Conservation (phyloP, 768 basidiomycete genomes). For the Leccinum subtestaceum region DNA sequence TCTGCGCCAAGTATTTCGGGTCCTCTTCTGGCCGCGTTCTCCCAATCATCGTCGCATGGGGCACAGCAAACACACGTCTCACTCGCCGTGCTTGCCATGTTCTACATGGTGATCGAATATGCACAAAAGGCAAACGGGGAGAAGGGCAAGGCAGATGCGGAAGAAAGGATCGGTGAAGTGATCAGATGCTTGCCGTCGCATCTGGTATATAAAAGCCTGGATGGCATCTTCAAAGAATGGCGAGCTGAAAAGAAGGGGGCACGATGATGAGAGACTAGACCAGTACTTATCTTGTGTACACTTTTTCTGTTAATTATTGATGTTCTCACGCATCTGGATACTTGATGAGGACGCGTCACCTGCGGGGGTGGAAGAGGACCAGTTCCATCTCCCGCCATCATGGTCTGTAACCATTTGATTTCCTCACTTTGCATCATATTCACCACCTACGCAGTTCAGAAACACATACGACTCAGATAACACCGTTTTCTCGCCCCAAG, state of each 20-base stretch:
- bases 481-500: constrained; percentile 95
- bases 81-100: constrained; percentile 88
- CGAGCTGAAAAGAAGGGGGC: constrained; percentile 77
- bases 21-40: constrained; percentile 65
- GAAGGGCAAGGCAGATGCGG: constrained; percentile 68
- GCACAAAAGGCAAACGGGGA: constrained; percentile 68
- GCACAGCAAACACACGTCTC: constrained; percentile 93
- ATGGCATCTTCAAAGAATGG: constrained; percentile 95
- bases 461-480: constrained; percentile 99
- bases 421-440: constrained; percentile 1
- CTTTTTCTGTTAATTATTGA: constrained; percentile 11
- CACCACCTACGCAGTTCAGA: constrained; percentile 58
- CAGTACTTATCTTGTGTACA: constrained; percentile 1
- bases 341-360: constrained; percentile 35
- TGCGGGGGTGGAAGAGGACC: background rate
- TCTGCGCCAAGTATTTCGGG: constrained; percentile 65
- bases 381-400: constrained; percentile 20
- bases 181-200: constrained; percentile 85
- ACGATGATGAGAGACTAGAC: constrained; percentile 28
- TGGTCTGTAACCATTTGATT: constrained; percentile 26
- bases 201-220: constrained; percentile 85
- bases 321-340: constrained; percentile 21
- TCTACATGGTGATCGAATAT: constrained; percentile 79
- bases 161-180: constrained; percentile 82
- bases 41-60: constrained; percentile 75